Conservation (phyloP, 495 filamentous ascomycete genomes). For the Umbilicaria muhlenbergii region DNA sequence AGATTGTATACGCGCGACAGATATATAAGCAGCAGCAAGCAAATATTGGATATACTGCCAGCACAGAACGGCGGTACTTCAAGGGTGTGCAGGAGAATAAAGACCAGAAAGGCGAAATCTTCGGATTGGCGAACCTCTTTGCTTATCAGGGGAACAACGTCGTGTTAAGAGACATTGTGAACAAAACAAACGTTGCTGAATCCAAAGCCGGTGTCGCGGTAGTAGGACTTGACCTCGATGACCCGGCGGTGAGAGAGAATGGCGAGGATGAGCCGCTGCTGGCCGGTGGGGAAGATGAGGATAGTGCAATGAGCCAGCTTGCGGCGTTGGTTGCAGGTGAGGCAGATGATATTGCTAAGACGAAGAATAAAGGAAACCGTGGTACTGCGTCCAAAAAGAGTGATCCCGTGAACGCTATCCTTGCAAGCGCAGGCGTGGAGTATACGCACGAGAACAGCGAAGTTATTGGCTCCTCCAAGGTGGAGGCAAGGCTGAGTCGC, state of each 20-base stretch:
- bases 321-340: constrained; percentile 51
- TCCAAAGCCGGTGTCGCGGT: constrained; percentile 73
- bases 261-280: constrained; percentile 34
- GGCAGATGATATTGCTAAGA: constrained; percentile 8
- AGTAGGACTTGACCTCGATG: constrained; percentile 52
- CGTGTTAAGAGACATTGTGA: constrained; percentile 80
- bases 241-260: constrained; percentile 17
- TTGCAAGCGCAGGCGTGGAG: constrained; percentile 75
- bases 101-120: constrained; percentile 80
- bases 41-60: constrained; percentile 92
- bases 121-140: constrained; percentile 81
- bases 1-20: constrained; percentile 92
- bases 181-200: constrained; percentile 95
- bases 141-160: constrained; percentile 64
- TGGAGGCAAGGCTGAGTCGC: constrained; percentile 66
- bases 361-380: constrained; percentile 20
- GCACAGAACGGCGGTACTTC: constrained; percentile 86
- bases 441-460: constrained; percentile 96
- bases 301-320: constrained; percentile 62
- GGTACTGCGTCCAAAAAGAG: constrained; percentile 27
- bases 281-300: constrained; percentile 30
- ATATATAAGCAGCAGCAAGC: constrained; percentile 99
- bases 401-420: constrained; percentile 78
- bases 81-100: constrained; percentile 79
- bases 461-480: constrained; percentile 74